phyloP scores from a whole-genome alignment of 73 alveolate species.

The Tetrahymena thermophila region DNA sequence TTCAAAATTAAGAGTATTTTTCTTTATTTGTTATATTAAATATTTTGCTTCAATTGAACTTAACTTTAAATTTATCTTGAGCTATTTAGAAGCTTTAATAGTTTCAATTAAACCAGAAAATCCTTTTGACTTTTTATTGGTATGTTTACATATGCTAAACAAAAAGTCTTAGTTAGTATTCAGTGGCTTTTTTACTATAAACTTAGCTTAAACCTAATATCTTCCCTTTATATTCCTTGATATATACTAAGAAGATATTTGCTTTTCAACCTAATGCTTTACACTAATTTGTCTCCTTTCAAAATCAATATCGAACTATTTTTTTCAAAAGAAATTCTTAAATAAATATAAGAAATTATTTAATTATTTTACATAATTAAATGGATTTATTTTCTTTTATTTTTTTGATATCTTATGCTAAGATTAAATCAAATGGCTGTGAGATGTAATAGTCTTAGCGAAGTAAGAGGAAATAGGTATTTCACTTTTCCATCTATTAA shows the following conservation, averaged over 20 bases:
- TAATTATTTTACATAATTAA: neutral
- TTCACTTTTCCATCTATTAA: neutral
- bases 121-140: neutral
- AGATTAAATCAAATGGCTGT: neutral
- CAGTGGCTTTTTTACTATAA: neutral
- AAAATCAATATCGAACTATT: neutral
- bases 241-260: neutral
- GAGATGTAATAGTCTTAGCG: neutral
- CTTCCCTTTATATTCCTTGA: neutral
- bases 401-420: neutral
- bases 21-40: neutral
- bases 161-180: neutral
- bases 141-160: neutral
- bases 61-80: neutral
- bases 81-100: neutral
- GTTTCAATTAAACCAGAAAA: neutral
- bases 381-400: neutral
- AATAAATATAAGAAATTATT: neutral
- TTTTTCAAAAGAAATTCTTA: neutral
- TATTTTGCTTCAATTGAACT: neutral
- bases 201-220: neutral
- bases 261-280: neutral
- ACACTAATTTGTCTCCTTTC: neutral
- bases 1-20: neutral
- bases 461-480: neutral